These are phyloP conservation scores for Larix sibirica DNA, from an alignment of 83 land plant species.

Conservation along the genomic window DNA sequence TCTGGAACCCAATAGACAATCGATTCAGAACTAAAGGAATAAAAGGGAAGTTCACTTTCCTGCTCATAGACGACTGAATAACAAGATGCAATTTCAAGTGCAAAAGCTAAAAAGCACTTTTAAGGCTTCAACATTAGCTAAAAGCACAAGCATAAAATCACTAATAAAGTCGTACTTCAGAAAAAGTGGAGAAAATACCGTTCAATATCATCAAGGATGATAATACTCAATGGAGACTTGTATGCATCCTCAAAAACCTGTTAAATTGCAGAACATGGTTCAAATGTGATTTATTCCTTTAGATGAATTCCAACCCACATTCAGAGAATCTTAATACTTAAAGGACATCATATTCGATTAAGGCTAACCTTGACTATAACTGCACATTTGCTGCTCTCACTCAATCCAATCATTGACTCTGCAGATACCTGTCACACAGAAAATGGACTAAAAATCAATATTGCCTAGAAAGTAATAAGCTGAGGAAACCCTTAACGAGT, in stretches of 20 bases:
- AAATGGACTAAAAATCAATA: constrained; percentile 8
- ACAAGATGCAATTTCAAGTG: not conserved
- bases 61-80: not conserved
- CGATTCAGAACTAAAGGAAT: not conserved
- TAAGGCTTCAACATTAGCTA: not conserved
- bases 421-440: constrained; percentile 67
- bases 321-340: not conserved
- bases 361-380: constrained; percentile 79
- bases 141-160: not conserved
- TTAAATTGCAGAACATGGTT: constrained; percentile 1
- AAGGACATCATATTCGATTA: not conserved
- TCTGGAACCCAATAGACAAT: constrained; percentile 36
- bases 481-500: not conserved
- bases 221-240: constrained; percentile 92
- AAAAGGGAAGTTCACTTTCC: not conserved
- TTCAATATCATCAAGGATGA: constrained; percentile 98
- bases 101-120: not conserved
- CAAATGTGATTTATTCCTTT: not conserved
- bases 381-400: constrained; percentile 83
- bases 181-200: constrained; percentile 48
- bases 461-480: not conserved
- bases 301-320: not conserved
- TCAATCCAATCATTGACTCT: constrained; percentile 91
- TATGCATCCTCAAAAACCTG: constrained; percentile 99
- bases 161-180: not conserved